phyloP scores from a whole-genome alignment of 495 filamentous ascomycete genomes.

The Pyrenula massariospora region DNA sequence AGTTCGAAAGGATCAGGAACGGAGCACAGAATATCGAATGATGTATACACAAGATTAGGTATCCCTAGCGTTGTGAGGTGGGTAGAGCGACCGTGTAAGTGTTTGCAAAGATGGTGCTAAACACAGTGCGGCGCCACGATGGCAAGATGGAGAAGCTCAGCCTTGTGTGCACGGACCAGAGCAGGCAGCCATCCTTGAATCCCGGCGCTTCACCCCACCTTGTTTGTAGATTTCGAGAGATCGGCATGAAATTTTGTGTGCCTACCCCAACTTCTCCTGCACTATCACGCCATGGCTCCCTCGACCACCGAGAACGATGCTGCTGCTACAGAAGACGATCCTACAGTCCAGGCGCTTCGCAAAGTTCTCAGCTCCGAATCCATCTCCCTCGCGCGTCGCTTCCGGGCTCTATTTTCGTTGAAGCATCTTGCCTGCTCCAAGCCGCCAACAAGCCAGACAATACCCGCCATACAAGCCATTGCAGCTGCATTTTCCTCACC shows the following conservation, averaged over 20 bases:
- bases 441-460: slow-evolving; percentile 46
- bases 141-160: neutral
- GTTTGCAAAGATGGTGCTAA: too few relatives aligned
- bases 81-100: too few relatives aligned
- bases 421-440: slow-evolving; percentile 75
- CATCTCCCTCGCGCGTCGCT: slow-evolving; percentile 74
- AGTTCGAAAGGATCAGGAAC: too few relatives aligned
- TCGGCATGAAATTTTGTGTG: neutral
- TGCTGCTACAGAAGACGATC: neutral
- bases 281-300: neutral
- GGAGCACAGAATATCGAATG: too few relatives aligned
- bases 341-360: slow-evolving; percentile 37
- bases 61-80: too few relatives aligned
- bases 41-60: too few relatives aligned
- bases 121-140: too few relatives aligned
- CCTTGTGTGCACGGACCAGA: neutral
- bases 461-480: slow-evolving; percentile 80
- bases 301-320: neutral
- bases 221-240: neutral
- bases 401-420: slow-evolving; percentile 94
- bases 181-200: too few relatives aligned
- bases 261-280: neutral
- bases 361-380: slow-evolving; percentile 66
- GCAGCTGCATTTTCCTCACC: slow-evolving; percentile 75
- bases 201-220: too few relatives aligned